A percentile compares a stretch with the other conserved stretches of the same genome.
Conservation (phyloP, 805 yeast genomes). For the Wickerhamiella qilinensis region DNA sequence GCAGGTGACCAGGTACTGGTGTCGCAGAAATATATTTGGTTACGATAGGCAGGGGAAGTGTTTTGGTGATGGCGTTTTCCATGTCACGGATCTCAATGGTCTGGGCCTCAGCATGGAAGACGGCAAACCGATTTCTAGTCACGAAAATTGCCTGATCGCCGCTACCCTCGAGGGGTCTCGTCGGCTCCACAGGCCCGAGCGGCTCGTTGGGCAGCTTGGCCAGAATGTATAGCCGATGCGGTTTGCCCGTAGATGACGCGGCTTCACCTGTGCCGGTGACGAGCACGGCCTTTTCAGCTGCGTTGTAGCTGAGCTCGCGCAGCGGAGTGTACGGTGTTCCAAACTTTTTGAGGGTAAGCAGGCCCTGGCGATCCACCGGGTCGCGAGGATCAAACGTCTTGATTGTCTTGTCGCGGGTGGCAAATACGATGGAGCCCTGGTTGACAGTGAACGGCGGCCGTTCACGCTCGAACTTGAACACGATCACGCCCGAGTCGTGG, state of each 20-base stretch:
- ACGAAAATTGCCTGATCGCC: constrained; percentile 81
- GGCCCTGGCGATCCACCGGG: constrained; percentile 48
- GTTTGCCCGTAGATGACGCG: constrained; percentile 28
- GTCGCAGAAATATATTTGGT: constrained; percentile 51
- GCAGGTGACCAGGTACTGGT: constrained; percentile 72
- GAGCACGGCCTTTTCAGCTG: constrained; percentile 74
- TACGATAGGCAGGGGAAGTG: constrained; percentile 38
- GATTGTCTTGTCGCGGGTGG: constrained; percentile 74
- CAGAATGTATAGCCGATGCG: constrained; percentile 39
- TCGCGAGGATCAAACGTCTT: constrained; percentile 60
- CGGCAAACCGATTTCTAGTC: constrained; percentile 87
- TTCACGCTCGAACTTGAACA: constrained; percentile 92
- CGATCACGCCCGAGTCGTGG: constrained; percentile 96
- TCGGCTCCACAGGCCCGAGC: constrained; percentile 87
- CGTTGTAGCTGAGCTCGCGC: constrained; percentile 75
- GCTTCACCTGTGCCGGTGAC: constrained; percentile 43
- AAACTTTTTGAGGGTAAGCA: constrained; percentile 66
- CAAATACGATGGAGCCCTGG: constrained; percentile 54
- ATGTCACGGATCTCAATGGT: constrained; percentile 73
- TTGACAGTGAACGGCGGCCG: constrained; percentile 68
- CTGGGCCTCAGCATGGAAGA: constrained; percentile 46
- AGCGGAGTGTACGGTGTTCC: constrained; percentile 80
- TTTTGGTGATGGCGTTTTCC: constrained; percentile 65
- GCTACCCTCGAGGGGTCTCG: constrained; percentile 59
- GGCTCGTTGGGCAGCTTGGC: constrained; percentile 70